Conservation (phyloP, 1,139 yeast genomes). For the Sugiyamaella japonica region DNA sequence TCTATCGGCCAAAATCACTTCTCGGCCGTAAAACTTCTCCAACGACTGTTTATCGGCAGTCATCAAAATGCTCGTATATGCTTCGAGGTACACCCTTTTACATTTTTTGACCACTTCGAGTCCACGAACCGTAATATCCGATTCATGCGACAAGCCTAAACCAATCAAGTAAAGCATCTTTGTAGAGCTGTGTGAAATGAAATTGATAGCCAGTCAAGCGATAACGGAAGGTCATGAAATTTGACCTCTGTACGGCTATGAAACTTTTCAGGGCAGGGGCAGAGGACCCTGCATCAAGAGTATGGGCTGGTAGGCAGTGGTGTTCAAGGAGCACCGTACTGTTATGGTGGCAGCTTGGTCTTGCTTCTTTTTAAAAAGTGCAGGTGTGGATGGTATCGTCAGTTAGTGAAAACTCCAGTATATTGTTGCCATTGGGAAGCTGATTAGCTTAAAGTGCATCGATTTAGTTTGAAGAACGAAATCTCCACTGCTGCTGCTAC, state of each 20-base stretch:
- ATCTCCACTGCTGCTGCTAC: no score
- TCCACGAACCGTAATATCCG: conserved; percentile 94
- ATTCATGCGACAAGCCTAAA: conserved; percentile 82
- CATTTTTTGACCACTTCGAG: conserved; percentile 79
- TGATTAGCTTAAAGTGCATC: no score
- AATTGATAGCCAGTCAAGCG: not conserved
- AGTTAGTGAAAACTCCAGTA: no score
- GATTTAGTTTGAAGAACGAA: no score
- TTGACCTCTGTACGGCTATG: not conserved
- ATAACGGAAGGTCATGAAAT: not conserved
- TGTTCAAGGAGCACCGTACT: no score
- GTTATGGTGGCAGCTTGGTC: no score
- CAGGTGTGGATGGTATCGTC: no score
- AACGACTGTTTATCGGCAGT: conserved; percentile 66
- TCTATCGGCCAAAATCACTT: conserved; percentile 85
- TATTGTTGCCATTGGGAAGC: no score
- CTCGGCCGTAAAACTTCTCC: conserved; percentile 82
- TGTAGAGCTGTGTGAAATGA: not conserved
- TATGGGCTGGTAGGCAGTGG: no score
- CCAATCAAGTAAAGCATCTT: conserved; percentile 87
- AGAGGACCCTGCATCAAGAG: not conserved
- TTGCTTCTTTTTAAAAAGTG: no score
- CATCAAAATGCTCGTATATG: conserved; percentile 93
- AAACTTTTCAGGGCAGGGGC: conserved; percentile 10
- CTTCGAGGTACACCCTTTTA: conserved; percentile 87